Percentiles rank a stretch among this genome's conserved stretches.
Conservation (phyloP, 345 rosid genomes). For the Boechera stricta region DNA sequence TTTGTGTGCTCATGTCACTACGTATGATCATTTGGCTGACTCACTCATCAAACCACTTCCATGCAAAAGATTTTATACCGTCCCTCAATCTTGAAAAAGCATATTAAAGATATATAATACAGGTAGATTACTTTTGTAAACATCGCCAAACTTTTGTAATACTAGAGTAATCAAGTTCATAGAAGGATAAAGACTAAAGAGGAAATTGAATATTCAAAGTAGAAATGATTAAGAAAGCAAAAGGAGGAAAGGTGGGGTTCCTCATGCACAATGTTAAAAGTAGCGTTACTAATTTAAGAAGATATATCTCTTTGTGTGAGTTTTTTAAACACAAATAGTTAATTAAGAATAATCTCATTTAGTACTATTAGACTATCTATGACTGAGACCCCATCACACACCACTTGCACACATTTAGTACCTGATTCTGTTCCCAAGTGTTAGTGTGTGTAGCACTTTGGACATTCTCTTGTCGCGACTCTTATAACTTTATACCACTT, state of each 20-base stretch:
- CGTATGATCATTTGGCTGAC: background rate
- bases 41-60: background rate
- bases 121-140: background rate
- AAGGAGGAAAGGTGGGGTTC: constrained; percentile 34
- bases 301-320: constrained; percentile 22
- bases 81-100: background rate
- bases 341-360: constrained; percentile 30
- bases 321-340: constrained; percentile 15
- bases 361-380: constrained; percentile 26
- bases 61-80: background rate
- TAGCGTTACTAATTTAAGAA: constrained; percentile 26
- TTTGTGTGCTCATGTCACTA: background rate
- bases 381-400: constrained; percentile 34
- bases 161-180: background rate
- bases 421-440: constrained; percentile 43
- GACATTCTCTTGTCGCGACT: constrained; percentile 42
- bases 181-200: background rate
- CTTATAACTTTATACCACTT: constrained; percentile 37
- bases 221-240: constrained; percentile 7
- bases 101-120: background rate
- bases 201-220: constrained; percentile 33
- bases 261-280: constrained; percentile 40
- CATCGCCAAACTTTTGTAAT: background rate
- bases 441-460: constrained; percentile 46
- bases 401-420: constrained; percentile 41